phyloP scores from a whole-genome alignment of 192 early-diverging fungal species.

The Entomortierella lignicola region DNA sequence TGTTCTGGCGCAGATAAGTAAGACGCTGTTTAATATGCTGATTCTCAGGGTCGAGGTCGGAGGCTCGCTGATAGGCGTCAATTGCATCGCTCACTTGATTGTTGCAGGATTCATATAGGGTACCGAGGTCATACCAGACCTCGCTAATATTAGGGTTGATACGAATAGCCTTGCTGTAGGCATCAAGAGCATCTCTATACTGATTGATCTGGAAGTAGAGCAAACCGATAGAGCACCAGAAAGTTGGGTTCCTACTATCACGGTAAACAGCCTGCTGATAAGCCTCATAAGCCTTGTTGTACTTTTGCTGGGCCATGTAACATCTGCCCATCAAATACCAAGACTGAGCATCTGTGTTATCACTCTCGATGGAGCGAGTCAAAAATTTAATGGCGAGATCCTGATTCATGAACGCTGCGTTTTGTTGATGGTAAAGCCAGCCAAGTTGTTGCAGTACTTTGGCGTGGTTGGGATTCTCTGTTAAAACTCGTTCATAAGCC shows the following conservation, averaged over 20 bases:
- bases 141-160: slow-evolving; percentile 94
- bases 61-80: slow-evolving; percentile 94
- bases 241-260: slow-evolving; percentile 93
- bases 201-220: slow-evolving; percentile 97
- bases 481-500: slow-evolving; percentile 92
- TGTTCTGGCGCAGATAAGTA: slow-evolving; percentile 50
- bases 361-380: slow-evolving; percentile 84
- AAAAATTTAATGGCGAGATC: slow-evolving; percentile 86
- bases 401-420: slow-evolving; percentile 85
- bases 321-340: slow-evolving; percentile 97
- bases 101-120: slow-evolving; percentile 97
- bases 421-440: slow-evolving; percentile 94
- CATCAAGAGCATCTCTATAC: slow-evolving; percentile 96
- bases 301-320: slow-evolving; percentile 96
- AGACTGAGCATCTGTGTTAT: slow-evolving; percentile 90
- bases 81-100: slow-evolving; percentile 97
- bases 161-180: slow-evolving; percentile 94
- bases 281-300: slow-evolving; percentile 95
- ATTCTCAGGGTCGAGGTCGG: slow-evolving; percentile 93
- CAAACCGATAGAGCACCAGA: slow-evolving; percentile 99
- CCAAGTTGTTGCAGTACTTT: slow-evolving; percentile 97
- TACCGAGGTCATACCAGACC: slow-evolving; percentile 98
- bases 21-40: slow-evolving; percentile 87
- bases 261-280: slow-evolving; percentile 98
- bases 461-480: slow-evolving; percentile 90